Evolutionary conservation across 2,329 filamentous ascomycete species (phyloP).

Genomic region (Pezicula neosporulosa): DNA sequence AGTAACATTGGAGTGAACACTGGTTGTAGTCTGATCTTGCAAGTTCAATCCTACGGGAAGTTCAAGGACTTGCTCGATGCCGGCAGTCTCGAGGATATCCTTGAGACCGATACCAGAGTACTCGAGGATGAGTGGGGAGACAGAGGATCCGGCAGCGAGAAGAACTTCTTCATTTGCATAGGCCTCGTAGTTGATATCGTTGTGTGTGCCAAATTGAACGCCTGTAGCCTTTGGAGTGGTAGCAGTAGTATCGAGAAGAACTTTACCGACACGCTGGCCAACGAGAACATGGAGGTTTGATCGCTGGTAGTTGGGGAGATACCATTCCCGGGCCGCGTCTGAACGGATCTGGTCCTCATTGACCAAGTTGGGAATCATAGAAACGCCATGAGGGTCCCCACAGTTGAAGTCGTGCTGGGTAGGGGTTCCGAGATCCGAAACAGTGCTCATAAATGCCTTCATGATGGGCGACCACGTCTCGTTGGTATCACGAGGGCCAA

Average conservation of each 20-base stretch:
- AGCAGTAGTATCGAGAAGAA: constrained; percentile 14
- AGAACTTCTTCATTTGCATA: constrained; percentile 23
- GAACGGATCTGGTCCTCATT: constrained; percentile 16
- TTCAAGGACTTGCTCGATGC: constrained; percentile 16
- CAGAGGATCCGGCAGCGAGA: constrained; percentile 23
- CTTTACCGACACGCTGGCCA: constrained; percentile 23
- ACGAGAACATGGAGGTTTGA: constrained; percentile 18
- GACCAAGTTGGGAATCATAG: constrained; percentile 26
- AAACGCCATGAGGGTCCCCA: constrained; percentile 26
- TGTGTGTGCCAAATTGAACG: constrained; percentile 25
- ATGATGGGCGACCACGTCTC: constrained; percentile 20
- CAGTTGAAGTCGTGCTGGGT: constrained; percentile 16
- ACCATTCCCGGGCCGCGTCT: constrained; percentile 26
- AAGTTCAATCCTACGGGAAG: constrained; percentile 28
- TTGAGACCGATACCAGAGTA: constrained; percentile 25
- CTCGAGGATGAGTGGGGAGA: constrained; percentile 24
- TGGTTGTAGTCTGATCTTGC: constrained; percentile 27
- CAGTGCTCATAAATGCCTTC: constrained; percentile 21
- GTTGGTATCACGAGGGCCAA: constrained; percentile 20
- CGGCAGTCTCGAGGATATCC: constrained; percentile 2
- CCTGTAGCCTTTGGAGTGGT: constrained; percentile 14
- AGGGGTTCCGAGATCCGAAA: constrained; percentile 7
- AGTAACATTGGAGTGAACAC: constrained; percentile 12
- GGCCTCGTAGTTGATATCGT: constrained; percentile 17
- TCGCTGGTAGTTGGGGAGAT: constrained; percentile 21